Evolutionary conservation across 2,329 filamentous ascomycete genomes (phyloP), one percentile per base, ranked within the genome.

Genomic region (Aspergillus awamori): DNA sequence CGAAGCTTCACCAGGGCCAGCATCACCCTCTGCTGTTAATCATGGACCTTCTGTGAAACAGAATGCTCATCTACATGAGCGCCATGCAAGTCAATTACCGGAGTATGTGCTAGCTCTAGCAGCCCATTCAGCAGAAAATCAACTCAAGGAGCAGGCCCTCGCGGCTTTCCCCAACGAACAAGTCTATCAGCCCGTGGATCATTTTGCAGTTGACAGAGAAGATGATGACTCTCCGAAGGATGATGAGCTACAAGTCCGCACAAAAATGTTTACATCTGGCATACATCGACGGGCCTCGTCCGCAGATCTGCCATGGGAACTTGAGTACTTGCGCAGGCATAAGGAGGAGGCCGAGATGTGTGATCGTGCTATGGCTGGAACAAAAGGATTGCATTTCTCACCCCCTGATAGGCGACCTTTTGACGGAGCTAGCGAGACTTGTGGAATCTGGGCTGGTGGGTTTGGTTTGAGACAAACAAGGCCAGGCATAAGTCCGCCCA

Each of bases 301-400:
- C 22, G 73, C 73, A 22, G 80, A 82, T 64, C 64, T 86, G 4
- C 80, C 85, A 60, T 94, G 90, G 88, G 92, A 92, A 72, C 83
- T 95, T 70, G 85, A 88, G 69, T 89, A 92, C 68, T 91, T 95
- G 89, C 89, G 91, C 67, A 85, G 88, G 68, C 89, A 94, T 75
- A 89, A 88, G 55, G 86, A 91, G 67, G 82, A 88, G 68, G 75
- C 88, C 53, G 83, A 87, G 67, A 81, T 76, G 73, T 69, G 73
- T 67, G 67, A 74, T 59, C 68, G 73, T 51, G 68, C 74, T 59
- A 72, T 77, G 73, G 58, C 71, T 66, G 62, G 57, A 62, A 60
- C 72, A 60, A 63, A 74, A 65, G 69, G 69, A 33, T 72, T 70
- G 20, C 68, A 60, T n/a, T 72, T 76, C 57, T 74, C 74, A 59